Conservation (phyloP, 192 early-diverging fungal species). For the Diversispora epigaea region DNA sequence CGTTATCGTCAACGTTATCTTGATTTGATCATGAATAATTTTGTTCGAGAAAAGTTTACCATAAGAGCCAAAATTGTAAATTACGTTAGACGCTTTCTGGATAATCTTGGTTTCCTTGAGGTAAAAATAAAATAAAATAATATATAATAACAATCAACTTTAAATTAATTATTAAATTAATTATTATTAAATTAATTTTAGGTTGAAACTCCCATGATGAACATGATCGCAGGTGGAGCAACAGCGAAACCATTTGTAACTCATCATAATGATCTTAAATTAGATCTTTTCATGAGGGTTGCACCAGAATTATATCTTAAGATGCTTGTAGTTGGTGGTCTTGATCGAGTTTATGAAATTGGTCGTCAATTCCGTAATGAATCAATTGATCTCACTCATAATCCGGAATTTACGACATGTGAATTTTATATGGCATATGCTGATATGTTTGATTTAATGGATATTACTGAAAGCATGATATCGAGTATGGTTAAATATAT, state of each 20-base stretch:
- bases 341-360: slow-evolving; percentile 99
- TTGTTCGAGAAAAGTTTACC: slow-evolving; percentile 93
- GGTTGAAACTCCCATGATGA: slow-evolving; percentile 99
- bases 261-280: slow-evolving; percentile 99
- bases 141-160: not conserved
- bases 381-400: slow-evolving; percentile 97
- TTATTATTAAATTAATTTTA: not conserved
- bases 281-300: slow-evolving; percentile 98
- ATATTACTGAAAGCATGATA: slow-evolving; percentile 81
- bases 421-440: slow-evolving; percentile 99
- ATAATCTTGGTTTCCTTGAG: slow-evolving; percentile 94
- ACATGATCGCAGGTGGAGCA: slow-evolving; percentile 96
- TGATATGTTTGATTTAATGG: slow-evolving; percentile 95
- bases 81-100: slow-evolving; percentile 93
- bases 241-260: slow-evolving; percentile 99
- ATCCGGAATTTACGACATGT: slow-evolving; percentile 99
- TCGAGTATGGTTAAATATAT: slow-evolving; percentile 91
- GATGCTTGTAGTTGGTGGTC: slow-evolving; percentile 96
- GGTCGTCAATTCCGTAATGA: slow-evolving; percentile 99
- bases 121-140: not conserved
- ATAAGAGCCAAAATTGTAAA: slow-evolving; percentile 91
- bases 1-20: slow-evolving; percentile 98
- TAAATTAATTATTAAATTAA: not conserved
- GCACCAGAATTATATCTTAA: slow-evolving; percentile 98
- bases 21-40: slow-evolving; percentile 98